Evolutionary conservation across 2,329 filamentous ascomycete species (phyloP).

Genomic region (Penicillium griseofulvum): DNA sequence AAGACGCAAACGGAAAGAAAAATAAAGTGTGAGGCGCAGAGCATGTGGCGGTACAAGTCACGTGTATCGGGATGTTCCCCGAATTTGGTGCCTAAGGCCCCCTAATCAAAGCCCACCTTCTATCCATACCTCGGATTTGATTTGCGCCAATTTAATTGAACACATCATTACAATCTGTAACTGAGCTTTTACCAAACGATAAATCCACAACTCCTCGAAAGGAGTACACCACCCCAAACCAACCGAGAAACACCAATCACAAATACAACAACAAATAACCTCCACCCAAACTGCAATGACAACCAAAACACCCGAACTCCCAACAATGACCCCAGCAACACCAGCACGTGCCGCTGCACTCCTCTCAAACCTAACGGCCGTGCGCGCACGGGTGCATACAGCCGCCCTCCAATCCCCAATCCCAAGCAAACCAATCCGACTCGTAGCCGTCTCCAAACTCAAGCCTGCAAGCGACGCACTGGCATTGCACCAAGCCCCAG

Average conservation of each 20-base stretch:
- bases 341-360: slow-evolving; percentile 63
- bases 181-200: neutral
- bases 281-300: slow-evolving; percentile 6
- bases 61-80: slow-evolving; percentile 11
- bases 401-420: slow-evolving; percentile 39
- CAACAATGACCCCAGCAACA: slow-evolving; percentile 51
- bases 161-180: neutral
- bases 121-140: neutral
- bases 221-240: neutral
- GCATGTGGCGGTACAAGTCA: slow-evolving; percentile 6
- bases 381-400: slow-evolving; percentile 58
- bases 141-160: neutral
- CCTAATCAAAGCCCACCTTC: slow-evolving; percentile 1
- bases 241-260: neutral
- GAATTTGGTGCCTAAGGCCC: slow-evolving; percentile 17
- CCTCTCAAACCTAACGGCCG: slow-evolving; percentile 59
- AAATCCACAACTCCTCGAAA: too few relatives aligned
- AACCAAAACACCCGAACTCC: slow-evolving; percentile 13
- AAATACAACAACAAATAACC: neutral
- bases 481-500: slow-evolving; percentile 66
- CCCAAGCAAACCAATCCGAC: slow-evolving; percentile 48
- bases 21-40: neutral
- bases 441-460: slow-evolving; percentile 94
- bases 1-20: slow-evolving; percentile 17
- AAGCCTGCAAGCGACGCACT: slow-evolving; percentile 91